Conservation (phyloP, 2,329 filamentous ascomycete species). For the Diaporthe caulivora region DNA sequence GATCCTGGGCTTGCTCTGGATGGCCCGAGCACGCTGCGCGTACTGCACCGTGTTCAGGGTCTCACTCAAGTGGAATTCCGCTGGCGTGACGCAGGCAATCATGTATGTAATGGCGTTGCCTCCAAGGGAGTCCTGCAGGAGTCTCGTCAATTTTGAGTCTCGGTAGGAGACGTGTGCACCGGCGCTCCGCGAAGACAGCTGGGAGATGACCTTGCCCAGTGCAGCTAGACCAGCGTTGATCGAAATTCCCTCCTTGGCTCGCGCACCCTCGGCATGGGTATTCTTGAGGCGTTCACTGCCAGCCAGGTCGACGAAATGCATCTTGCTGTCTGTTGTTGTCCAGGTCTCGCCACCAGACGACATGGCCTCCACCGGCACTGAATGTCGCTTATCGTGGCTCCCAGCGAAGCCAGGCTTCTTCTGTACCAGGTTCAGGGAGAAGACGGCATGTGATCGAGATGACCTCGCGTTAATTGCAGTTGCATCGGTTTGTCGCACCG, state of each 20-base stretch:
- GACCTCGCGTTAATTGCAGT: constrained; percentile 98
- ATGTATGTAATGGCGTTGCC: constrained; percentile 99
- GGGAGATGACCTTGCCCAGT: constrained; percentile 97
- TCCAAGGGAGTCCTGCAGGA: constrained; percentile 95
- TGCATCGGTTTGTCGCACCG: constrained; percentile 95
- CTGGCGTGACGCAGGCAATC: constrained; percentile 97
- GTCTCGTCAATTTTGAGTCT: constrained; percentile 94
- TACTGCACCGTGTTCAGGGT: constrained; percentile 98
- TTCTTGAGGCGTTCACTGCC: constrained; percentile 98
- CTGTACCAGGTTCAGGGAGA: constrained; percentile 93
- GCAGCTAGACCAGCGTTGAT: constrained; percentile 97
- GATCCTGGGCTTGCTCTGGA: constrained; percentile 97
- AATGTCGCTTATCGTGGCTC: constrained; percentile 84
- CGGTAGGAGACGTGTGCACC: constrained; percentile 96
- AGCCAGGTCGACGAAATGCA: constrained; percentile 98
- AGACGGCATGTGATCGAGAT: constrained; percentile 96
- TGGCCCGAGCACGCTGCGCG: constrained; percentile 93
- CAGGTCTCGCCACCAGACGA: constrained; percentile 75
- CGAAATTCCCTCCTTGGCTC: constrained; percentile 95
- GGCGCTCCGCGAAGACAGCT: constrained; percentile 89
- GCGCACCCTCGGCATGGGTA: constrained; percentile 92
- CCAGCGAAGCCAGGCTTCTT: constrained; percentile 73
- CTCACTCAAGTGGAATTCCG: constrained; percentile 97
- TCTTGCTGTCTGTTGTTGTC: constrained; percentile 95
- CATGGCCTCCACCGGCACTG: constrained; percentile 86